Percentiles rank a stretch among this genome's conserved stretches.
Evolutionary conservation across 768 basidiomycete genomes (phyloP).

Genomic region (Phlebiopsis flavidoalba): DNA sequence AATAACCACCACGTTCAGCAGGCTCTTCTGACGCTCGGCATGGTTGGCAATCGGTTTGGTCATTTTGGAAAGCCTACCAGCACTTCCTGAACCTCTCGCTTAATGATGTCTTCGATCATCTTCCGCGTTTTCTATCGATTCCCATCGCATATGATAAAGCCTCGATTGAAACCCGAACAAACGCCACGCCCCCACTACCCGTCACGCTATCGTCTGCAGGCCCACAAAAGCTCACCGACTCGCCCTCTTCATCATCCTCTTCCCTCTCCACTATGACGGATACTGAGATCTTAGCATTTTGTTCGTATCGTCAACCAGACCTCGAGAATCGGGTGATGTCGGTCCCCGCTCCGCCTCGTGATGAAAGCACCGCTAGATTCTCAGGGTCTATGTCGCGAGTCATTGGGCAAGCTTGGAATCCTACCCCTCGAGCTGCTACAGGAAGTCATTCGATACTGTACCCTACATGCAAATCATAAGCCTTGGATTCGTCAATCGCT

Average conservation of each 20-base stretch:
- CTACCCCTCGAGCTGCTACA: not conserved
- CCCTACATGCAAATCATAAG: not conserved
- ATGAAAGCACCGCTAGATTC: not conserved
- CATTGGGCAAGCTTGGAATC: not conserved
- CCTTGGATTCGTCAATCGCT: not conserved
- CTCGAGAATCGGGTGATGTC: not conserved
- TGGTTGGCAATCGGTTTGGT: not conserved
- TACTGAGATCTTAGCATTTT: not conserved
- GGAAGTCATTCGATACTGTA: not conserved
- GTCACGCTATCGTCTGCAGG: not conserved
- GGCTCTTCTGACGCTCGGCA: not conserved
- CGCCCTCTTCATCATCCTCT: not conserved
- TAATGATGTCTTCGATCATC: not conserved
- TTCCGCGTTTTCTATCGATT: not conserved
- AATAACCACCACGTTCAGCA: not conserved
- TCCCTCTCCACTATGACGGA: not conserved
- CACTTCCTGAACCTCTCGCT: not conserved
- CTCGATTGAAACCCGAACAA: not conserved
- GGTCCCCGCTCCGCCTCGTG: not conserved
- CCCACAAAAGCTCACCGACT: not conserved
- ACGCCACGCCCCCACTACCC: not conserved
- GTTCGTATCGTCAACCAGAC: not conserved
- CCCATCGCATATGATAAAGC: not conserved
- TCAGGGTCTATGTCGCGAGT: not conserved
- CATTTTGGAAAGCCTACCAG: slow-evolving; percentile 1